phyloP scores from a whole-genome alignment of 345 rosid genomes.

The Draba incana region DNA sequence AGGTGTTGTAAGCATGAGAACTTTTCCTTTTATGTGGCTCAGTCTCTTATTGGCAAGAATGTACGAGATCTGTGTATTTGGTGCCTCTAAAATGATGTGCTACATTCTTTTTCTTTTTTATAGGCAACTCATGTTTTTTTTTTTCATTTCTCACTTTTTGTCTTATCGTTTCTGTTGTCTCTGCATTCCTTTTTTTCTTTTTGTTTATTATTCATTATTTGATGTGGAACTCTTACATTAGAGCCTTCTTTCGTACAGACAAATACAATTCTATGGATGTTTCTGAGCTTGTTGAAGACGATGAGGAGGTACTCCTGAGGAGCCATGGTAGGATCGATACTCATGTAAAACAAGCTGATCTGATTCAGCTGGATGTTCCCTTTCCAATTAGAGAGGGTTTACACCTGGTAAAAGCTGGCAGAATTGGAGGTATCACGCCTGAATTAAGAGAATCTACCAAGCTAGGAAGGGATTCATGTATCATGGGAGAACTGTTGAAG shows the following conservation, averaged over 20 bases:
- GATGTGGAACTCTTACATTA: conserved; percentile 13
- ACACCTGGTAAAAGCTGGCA: conserved; percentile 49
- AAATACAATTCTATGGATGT: conserved; percentile 58
- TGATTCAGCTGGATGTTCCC: conserved; percentile 51
- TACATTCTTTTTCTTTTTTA: conserved; percentile 14
- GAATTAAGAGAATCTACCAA: conserved; percentile 45
- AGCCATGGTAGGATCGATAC: conserved; percentile 51
- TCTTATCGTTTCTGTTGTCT: conserved; percentile 12
- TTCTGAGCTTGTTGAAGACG: conserved; percentile 80
- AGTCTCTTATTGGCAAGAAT: conserved; percentile 8
- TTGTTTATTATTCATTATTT: conserved; percentile 7
- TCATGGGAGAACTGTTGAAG: conserved; percentile 72
- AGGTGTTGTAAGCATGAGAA: conserved; percentile 20
- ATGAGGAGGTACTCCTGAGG: conserved; percentile 79
- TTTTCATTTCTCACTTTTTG: conserved; percentile 5
- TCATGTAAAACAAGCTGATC: conserved; percentile 41
- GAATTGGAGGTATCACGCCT: conserved; percentile 38
- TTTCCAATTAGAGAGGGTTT: conserved; percentile 42
- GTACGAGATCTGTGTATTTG: conserved; percentile 15
- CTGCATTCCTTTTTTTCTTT: conserved; percentile 24
- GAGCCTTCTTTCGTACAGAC: conserved; percentile 53
- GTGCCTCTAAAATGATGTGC: conserved; percentile 12
- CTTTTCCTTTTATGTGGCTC: conserved; percentile 11
- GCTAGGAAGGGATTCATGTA: conserved; percentile 49
- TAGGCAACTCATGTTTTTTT: conserved; percentile 21